Conservation (phyloP, 192 early-diverging fungal species). For the Phlyctochytrium bullatum region DNA sequence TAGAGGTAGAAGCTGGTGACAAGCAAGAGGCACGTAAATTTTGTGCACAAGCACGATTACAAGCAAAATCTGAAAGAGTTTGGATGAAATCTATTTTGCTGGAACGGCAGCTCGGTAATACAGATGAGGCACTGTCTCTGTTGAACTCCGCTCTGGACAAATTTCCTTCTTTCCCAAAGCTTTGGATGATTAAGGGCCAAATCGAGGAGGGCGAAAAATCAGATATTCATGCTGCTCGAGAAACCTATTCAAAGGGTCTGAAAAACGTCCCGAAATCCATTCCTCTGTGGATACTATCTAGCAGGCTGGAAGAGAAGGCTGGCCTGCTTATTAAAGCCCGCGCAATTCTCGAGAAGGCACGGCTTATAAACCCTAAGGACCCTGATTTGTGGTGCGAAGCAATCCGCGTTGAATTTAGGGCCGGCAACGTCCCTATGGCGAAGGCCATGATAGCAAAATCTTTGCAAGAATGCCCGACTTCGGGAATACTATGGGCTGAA, state of each 20-base stretch:
- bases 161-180: conserved; percentile 79
- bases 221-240: conserved; percentile 63
- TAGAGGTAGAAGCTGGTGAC: conserved; percentile 88
- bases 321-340: conserved; percentile 70
- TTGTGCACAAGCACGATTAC: conserved; percentile 70
- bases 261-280: conserved; percentile 71
- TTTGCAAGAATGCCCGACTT: conserved; percentile 86
- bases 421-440: conserved; percentile 65
- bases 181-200: conserved; percentile 94
- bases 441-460: conserved; percentile 80
- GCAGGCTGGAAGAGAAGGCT: conserved; percentile 74
- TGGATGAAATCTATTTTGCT: conserved; percentile 96
- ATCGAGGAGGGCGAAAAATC: conserved; percentile 63
- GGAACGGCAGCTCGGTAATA: conserved; percentile 71
- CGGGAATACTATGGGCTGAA: conserved; percentile 86
- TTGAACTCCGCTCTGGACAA: conserved; percentile 60
- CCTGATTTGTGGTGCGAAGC: conserved; percentile 85
- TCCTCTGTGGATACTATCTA: conserved; percentile 75
- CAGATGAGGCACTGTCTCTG: conserved; percentile 64
- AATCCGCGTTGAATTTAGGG: conserved; percentile 73
- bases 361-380: conserved; percentile 77
- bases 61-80: conserved; percentile 73
- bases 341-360: conserved; percentile 78
- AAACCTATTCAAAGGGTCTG: conserved; percentile 68
- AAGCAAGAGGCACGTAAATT: conserved; percentile 73